phyloP scores from a whole-genome alignment of 2,329 filamentous ascomycete species.

The Malbranchea zuffiana region DNA sequence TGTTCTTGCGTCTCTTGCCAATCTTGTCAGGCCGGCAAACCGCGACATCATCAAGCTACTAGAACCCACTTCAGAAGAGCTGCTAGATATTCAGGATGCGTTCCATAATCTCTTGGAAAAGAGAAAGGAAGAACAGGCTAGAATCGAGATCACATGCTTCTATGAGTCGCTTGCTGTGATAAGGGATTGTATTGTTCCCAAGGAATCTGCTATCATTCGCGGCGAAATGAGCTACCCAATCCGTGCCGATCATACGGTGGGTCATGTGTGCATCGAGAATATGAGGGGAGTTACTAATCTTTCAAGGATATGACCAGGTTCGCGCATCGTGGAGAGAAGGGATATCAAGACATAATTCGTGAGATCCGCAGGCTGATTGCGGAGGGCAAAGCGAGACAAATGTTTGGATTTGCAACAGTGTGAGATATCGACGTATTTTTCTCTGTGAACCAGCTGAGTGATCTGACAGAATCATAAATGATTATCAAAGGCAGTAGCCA shows the following conservation, averaged over 20 bases:
- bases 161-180: background rate
- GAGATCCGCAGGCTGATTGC: background rate
- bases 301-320: slow-evolving; percentile 1
- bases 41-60: no score
- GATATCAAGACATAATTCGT: background rate
- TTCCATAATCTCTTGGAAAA: no score
- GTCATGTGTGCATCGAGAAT: no score
- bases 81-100: no score
- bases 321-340: background rate
- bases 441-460: background rate
- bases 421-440: background rate
- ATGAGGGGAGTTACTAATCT: no score
- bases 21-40: background rate
- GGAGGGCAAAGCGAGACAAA: no score
- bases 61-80: no score
- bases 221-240: background rate
- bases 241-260: background rate
- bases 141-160: slow-evolving; percentile 1
- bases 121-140: no score
- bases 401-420: no score
- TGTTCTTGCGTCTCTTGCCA: background rate
- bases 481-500: background rate
- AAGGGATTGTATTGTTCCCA: slow-evolving; percentile 1
- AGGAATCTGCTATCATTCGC: background rate
- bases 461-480: background rate